Evolutionary conservation across 2,329 filamentous ascomycete genomes (phyloP).

Genomic region (Alternaria metachromatica): DNA sequence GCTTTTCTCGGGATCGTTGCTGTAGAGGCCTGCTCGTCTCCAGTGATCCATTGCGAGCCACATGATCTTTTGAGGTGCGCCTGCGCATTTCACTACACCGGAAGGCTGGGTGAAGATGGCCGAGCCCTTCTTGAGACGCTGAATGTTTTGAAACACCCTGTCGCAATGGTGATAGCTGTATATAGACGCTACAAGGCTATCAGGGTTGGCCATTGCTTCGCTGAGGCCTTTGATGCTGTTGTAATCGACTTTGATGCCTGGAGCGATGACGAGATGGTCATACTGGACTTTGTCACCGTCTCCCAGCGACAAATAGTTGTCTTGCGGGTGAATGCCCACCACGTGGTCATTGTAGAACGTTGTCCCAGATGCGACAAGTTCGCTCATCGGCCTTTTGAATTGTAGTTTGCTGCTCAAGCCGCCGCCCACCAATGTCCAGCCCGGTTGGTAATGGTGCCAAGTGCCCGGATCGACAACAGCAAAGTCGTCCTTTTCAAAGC

Average conservation of each 20-base stretch:
- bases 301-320: slow-evolving; percentile 63
- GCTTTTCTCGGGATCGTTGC: slow-evolving; percentile 27
- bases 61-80: slow-evolving; percentile 51
- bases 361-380: slow-evolving; percentile 64
- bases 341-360: slow-evolving; percentile 65
- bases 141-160: slow-evolving; percentile 41
- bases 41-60: slow-evolving; percentile 50
- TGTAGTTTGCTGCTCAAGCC: slow-evolving; percentile 68
- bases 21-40: slow-evolving; percentile 44
- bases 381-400: slow-evolving; percentile 58
- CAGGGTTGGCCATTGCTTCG: slow-evolving; percentile 42
- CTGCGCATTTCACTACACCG: slow-evolving; percentile 49
- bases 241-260: slow-evolving; percentile 47
- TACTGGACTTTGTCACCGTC: slow-evolving; percentile 65
- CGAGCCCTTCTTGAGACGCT: slow-evolving; percentile 38
- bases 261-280: slow-evolving; percentile 69
- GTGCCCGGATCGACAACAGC: slow-evolving; percentile 68
- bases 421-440: slow-evolving; percentile 72
- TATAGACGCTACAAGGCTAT: slow-evolving; percentile 45
- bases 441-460: slow-evolving; percentile 73
- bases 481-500: slow-evolving; percentile 65
- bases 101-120: slow-evolving; percentile 50
- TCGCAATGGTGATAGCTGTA: slow-evolving; percentile 49
- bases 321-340: slow-evolving; percentile 58
- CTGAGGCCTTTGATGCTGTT: slow-evolving; percentile 38